Evolutionary conservation across 2,329 filamentous ascomycete genomes (phyloP).

Genomic region (Aspergillus sojae): DNA sequence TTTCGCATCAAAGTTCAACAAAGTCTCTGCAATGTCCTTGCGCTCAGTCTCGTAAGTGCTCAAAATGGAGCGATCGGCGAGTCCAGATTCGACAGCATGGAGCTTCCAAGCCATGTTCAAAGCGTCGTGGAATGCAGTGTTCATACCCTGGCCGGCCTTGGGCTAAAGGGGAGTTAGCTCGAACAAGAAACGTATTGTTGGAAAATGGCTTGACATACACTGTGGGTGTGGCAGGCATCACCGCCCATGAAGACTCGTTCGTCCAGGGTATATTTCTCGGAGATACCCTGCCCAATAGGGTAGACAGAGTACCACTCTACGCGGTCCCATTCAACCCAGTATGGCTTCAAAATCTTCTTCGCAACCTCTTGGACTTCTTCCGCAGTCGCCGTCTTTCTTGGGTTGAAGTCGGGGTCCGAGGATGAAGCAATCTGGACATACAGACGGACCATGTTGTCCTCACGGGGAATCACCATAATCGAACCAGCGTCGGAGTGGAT

Average conservation of each 20-base stretch:
- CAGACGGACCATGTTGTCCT: conserved; percentile 53
- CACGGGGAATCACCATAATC: conserved; percentile 63
- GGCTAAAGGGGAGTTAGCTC: conserved; percentile 40
- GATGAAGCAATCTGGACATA: conserved; percentile 64
- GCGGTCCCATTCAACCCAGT: conserved; percentile 64
- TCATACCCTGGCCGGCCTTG: conserved; percentile 68
- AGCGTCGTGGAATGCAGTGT: conserved; percentile 64
- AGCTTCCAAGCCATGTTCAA: conserved; percentile 96
- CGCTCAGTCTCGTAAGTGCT: conserved; percentile 86
- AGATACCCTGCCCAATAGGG: conserved; percentile 66
- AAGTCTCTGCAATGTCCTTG: conserved; percentile 78
- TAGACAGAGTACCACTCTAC: conserved; percentile 70
- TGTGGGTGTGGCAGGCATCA: conserved; percentile 66
- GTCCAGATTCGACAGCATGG: conserved; percentile 82
- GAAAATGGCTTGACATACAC: conserved; percentile 30
- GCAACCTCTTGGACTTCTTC: conserved; percentile 62
- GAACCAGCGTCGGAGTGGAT: conserved; percentile 66
- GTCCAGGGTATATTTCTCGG: conserved; percentile 66
- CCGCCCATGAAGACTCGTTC: conserved; percentile 69
- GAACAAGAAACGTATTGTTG: neutral
- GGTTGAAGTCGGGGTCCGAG: conserved; percentile 63
- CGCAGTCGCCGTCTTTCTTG: conserved; percentile 61
- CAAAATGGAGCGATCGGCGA: conserved; percentile 73
- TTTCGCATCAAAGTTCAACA: conserved; percentile 83
- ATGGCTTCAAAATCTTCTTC: conserved; percentile 62